Conservation (phyloP, 83 land plant genomes). For the Picea abies region DNA sequence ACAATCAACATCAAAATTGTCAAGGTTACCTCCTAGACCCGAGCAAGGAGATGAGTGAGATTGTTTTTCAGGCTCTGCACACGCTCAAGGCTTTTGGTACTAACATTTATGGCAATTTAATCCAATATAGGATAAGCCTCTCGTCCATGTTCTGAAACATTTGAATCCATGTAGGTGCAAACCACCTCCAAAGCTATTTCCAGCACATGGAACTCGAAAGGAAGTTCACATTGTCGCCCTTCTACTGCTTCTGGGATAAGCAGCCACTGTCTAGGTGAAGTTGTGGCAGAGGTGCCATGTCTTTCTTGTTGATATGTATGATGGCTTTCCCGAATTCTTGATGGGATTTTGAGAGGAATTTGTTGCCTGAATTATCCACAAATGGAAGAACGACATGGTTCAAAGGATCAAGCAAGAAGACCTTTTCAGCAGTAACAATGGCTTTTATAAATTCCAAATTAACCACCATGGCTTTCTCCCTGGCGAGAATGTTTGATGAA, state of each 20-base stretch:
- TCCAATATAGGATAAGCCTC: conserved; percentile 89
- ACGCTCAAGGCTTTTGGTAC: conserved; percentile 89
- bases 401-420: conserved; percentile 81
- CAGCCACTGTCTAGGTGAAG: conserved; percentile 28
- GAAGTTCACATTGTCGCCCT: conserved; percentile 66
- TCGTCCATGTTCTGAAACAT: conserved; percentile 73
- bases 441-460: conserved; percentile 93
- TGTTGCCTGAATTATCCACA: conserved; percentile 81
- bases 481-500: conserved; percentile 81
- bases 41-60: conserved; percentile 90
- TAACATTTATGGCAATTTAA: conserved; percentile 82
- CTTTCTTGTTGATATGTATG: conserved; percentile 28
- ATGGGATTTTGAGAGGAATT: conserved; percentile 39
- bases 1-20: too few relatives aligned
- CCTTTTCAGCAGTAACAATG: conserved; percentile 91
- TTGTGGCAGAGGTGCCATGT: conserved; percentile 25
- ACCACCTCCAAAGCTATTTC: conserved; percentile 95
- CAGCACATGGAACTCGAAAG: conserved; percentile 96
- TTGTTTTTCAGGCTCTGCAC: conserved; percentile 91
- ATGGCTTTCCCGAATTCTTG: conserved; percentile 18
- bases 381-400: conserved; percentile 77
- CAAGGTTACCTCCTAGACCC: conserved; percentile 87
- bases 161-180: conserved; percentile 72
- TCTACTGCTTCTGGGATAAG: conserved; percentile 44
- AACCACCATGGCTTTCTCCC: conserved; percentile 95